Conservation (phyloP, 2,329 filamentous ascomycete genomes). For the Blumeriella jaapii region DNA sequence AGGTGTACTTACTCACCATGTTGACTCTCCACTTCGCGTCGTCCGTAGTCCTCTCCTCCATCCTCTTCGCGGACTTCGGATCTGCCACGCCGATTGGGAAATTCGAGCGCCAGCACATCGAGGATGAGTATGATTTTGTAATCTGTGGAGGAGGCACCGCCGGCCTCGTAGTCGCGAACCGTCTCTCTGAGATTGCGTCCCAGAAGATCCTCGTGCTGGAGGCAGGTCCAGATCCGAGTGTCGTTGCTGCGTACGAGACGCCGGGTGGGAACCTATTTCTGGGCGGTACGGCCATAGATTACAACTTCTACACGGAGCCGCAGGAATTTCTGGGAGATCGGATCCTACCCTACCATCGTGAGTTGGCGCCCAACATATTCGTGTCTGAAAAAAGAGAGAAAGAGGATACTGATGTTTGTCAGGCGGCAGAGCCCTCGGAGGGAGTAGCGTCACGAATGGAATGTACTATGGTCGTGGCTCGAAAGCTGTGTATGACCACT, state of each 20-base stretch:
- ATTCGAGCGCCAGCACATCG: no score
- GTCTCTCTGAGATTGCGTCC: slow-evolving; percentile 8
- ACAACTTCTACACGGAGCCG: slow-evolving; percentile 1
- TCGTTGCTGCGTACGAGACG: slow-evolving; percentile 1
- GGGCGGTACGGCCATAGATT: slow-evolving; percentile 1
- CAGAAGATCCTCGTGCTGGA: slow-evolving; percentile 12
- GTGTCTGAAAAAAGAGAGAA: not conserved
- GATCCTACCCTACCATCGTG: not conserved
- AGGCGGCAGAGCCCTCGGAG: slow-evolving; percentile 29
- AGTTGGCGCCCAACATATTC: not conserved
- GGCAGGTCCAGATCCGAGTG: slow-evolving; percentile 6
- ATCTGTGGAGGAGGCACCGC: slow-evolving; percentile 10
- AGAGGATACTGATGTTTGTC: no score
- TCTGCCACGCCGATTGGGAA: no score
- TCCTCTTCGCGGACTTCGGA: no score
- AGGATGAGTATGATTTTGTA: slow-evolving; percentile 9
- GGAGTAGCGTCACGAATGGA: slow-evolving; percentile 28
- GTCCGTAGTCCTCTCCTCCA: no score
- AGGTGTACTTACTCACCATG: no score
- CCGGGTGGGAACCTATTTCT: no score
- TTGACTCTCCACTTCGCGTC: no score
- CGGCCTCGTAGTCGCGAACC: slow-evolving; percentile 8
- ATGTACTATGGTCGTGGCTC: slow-evolving; percentile 19
- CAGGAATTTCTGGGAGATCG: slow-evolving; percentile 8
- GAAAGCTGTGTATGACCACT: slow-evolving; percentile 28